Conservation (phyloP, 352 stramenopile genomes). For the Globisporangium nodosum region DNA sequence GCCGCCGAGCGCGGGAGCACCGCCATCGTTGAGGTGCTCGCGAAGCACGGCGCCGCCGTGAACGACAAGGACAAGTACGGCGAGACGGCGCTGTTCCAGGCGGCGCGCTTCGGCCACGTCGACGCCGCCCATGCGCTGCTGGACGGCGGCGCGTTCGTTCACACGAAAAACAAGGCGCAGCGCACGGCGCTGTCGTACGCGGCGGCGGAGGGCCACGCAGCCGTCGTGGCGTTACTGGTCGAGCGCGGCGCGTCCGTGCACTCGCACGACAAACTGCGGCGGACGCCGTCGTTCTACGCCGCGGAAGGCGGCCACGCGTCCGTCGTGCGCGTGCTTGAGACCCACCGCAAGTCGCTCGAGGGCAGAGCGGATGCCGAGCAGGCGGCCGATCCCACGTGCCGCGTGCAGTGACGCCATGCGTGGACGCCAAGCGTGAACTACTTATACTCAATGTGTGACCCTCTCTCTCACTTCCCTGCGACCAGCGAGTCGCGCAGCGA, state of each 20-base stretch:
- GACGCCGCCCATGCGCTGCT: slow-evolving; percentile 2
- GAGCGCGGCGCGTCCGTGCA: slow-evolving; percentile 11
- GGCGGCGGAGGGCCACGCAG: slow-evolving; percentile 8
- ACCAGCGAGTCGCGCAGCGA: background rate
- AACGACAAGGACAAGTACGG: slow-evolving; percentile 12
- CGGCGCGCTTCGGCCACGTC: slow-evolving; percentile 9
- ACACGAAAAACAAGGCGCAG: slow-evolving; percentile 8
- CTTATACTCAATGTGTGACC: too few species aligned
- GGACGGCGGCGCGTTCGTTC: slow-evolving; percentile 8
- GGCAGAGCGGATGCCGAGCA: background rate
- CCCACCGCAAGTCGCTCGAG: slow-evolving; percentile 1
- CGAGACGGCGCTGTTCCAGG: slow-evolving; percentile 12
- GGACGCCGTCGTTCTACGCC: slow-evolving; percentile 8
- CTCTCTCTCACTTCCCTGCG: too few species aligned
- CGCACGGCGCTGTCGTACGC: slow-evolving; percentile 11
- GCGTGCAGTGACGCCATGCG: slow-evolving; percentile 1
- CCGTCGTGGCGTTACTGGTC: slow-evolving; percentile 9
- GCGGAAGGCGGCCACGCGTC: slow-evolving; percentile 7
- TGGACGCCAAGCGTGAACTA: background rate
- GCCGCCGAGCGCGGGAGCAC: slow-evolving; percentile 7
- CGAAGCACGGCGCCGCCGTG: slow-evolving; percentile 1
- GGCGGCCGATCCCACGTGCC: background rate
- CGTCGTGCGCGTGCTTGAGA: slow-evolving; percentile 9
- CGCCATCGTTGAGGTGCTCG: slow-evolving; percentile 7
- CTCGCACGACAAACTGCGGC: slow-evolving; percentile 7